These are phyloP conservation scores for Exophiala bonariae DNA, from an alignment of 2,329 filamentous ascomycete species.

Conservation along the genomic window DNA sequence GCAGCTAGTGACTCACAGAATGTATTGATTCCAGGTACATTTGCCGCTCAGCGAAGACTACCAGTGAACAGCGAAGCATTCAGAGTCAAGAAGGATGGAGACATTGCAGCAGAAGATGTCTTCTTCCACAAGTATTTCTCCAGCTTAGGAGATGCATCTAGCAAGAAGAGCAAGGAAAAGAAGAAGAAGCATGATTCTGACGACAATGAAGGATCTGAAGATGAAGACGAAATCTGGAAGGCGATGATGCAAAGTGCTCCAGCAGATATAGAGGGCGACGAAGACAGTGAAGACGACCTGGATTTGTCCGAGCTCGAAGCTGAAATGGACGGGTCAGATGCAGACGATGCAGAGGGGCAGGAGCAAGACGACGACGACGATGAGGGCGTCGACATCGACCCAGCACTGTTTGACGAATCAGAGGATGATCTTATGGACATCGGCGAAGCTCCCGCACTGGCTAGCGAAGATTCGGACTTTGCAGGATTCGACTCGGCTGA, in stretches of 20 bases:
- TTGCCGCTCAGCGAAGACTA: slow-evolving; percentile 54
- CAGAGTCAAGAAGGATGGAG: slow-evolving; percentile 85
- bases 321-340: slow-evolving; percentile 43
- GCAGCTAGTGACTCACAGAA: slow-evolving; percentile 61
- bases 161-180: slow-evolving; percentile 50
- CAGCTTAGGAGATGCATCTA: slow-evolving; percentile 64
- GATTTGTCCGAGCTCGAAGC: slow-evolving; percentile 57
- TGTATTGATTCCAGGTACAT: slow-evolving; percentile 61
- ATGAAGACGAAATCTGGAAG: slow-evolving; percentile 86
- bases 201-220: slow-evolving; percentile 56
- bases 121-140: slow-evolving; percentile 99
- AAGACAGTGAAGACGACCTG: slow-evolving; percentile 59
- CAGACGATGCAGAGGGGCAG: slow-evolving; percentile 46
- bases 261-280: slow-evolving; percentile 68
- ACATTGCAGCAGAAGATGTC: slow-evolving; percentile 86
- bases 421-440: slow-evolving; percentile 57
- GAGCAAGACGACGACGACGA: slow-evolving; percentile 47
- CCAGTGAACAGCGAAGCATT: slow-evolving; percentile 85
- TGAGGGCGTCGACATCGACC: slow-evolving; percentile 31
- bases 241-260: slow-evolving; percentile 79
- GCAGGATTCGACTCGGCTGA: slow-evolving; percentile 15
- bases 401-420: slow-evolving; percentile 41
- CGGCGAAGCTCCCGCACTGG: slow-evolving; percentile 33
- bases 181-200: slow-evolving; percentile 43
- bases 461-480: slow-evolving; percentile 12